phyloP scores from a whole-genome alignment of 2,329 filamentous ascomycete genomes.

The Pseudogymnoascus sp. region DNA sequence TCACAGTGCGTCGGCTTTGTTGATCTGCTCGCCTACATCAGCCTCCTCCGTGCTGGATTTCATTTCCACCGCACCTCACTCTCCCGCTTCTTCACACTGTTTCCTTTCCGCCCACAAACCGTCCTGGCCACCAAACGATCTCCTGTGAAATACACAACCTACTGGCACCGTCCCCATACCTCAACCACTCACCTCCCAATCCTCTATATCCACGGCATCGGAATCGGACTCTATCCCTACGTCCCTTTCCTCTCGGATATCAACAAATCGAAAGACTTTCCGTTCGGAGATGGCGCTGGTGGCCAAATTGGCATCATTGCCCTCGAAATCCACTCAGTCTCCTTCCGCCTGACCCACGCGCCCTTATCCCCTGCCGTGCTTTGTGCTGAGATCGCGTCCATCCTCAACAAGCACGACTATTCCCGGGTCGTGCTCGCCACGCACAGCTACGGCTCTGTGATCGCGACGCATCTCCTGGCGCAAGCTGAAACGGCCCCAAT shows the following conservation, averaged over 20 bases:
- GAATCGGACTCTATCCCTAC: constrained; percentile 51
- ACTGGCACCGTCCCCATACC: constrained; percentile 54
- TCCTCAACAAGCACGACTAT: constrained; percentile 43
- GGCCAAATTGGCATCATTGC: constrained; percentile 49
- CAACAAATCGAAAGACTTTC: constrained; percentile 24
- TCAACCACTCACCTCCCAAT: constrained; percentile 48
- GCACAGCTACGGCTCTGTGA: constrained; percentile 46
- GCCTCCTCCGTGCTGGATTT: constrained; percentile 38
- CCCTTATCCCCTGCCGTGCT: constrained; percentile 41
- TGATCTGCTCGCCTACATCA: constrained; percentile 28
- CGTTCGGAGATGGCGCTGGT: constrained; percentile 29
- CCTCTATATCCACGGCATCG: constrained; percentile 57
- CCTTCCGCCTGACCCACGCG: constrained; percentile 45
- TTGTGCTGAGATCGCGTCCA: constrained; percentile 42
- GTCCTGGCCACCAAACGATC: constrained; percentile 39
- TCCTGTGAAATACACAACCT: constrained; percentile 41
- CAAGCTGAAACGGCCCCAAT: constrained; percentile 27
- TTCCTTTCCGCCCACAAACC: constrained; percentile 45
- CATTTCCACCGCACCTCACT: constrained; percentile 38
- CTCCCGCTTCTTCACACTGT: constrained; percentile 37
- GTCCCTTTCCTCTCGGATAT: constrained; percentile 45
- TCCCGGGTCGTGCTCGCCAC: constrained; percentile 45
- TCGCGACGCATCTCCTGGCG: constrained; percentile 48
- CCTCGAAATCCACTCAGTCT: constrained; percentile 50
- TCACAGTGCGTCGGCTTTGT: constrained; percentile 28